These are phyloP conservation scores for Hypoxylon perforatum DNA, from an alignment of 495 filamentous ascomycete species.

Conservation along the genomic window DNA sequence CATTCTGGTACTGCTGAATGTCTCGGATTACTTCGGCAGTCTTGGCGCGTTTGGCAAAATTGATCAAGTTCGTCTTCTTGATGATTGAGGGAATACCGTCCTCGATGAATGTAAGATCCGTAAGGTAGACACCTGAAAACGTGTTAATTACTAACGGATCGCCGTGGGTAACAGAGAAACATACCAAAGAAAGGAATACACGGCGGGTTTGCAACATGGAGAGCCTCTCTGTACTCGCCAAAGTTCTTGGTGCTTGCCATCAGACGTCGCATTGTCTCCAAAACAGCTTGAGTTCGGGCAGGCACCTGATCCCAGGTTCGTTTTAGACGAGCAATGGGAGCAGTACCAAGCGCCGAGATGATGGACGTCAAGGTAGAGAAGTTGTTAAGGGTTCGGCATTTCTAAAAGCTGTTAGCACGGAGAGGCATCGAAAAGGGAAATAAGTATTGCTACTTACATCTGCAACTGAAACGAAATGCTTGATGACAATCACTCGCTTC, in stretches of 20 bases:
- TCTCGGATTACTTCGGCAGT: slow-evolving; percentile 97
- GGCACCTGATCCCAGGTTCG: slow-evolving; percentile 96
- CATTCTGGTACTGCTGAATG: slow-evolving; percentile 98
- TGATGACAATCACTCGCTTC: slow-evolving; percentile 96
- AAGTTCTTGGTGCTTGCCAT: slow-evolving; percentile 99
- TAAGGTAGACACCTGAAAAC: slow-evolving; percentile 89
- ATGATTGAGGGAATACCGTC: slow-evolving; percentile 95
- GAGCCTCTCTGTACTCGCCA: slow-evolving; percentile 90
- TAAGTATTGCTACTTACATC: slow-evolving; percentile 70
- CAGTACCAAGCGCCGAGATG: slow-evolving; percentile 92
- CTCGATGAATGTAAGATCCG: slow-evolving; percentile 98
- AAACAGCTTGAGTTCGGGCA: slow-evolving; percentile 76
- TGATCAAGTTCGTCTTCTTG: slow-evolving; percentile 95
- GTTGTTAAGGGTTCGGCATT: slow-evolving; percentile 94
- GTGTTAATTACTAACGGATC: slow-evolving; percentile 8
- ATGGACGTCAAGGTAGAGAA: slow-evolving; percentile 99
- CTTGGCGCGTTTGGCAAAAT: slow-evolving; percentile 97
- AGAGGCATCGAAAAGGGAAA: slow-evolving; percentile 11
- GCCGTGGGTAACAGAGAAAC: slow-evolving; percentile 35
- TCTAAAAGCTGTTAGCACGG: slow-evolving; percentile 63
- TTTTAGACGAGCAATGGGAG: slow-evolving; percentile 91
- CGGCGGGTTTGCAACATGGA: slow-evolving; percentile 92
- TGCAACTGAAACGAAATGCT: slow-evolving; percentile 95
- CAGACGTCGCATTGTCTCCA: slow-evolving; percentile 91
- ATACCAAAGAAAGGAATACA: slow-evolving; percentile 99